Evolutionary conservation across 2,329 filamentous ascomycete species (phyloP).

Genomic region (Fusarium sublunatum): DNA sequence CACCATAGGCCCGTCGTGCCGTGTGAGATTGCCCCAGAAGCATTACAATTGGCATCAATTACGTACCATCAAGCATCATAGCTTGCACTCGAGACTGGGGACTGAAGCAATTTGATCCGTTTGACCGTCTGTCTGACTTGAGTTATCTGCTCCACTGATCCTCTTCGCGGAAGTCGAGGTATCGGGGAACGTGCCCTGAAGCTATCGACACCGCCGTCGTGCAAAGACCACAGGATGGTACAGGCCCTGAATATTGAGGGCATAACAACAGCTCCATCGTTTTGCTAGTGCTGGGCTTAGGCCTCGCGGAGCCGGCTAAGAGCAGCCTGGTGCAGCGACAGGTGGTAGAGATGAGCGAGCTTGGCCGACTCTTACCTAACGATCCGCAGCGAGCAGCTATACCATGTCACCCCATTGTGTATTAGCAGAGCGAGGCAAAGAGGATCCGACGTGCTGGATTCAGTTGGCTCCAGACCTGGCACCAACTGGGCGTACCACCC

Average conservation of each 20-base stretch:
- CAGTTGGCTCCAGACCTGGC: conserved; percentile 35
- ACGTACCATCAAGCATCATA: conserved; percentile 29
- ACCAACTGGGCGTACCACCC: conserved; percentile 37
- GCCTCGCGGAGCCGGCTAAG: conserved; percentile 46
- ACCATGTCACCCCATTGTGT: conserved; percentile 11
- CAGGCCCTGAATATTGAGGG: conserved; percentile 32
- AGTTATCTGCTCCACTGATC: conserved; percentile 38
- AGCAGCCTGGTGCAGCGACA: conserved; percentile 35
- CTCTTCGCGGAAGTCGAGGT: conserved; percentile 29
- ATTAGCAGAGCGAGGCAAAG: conserved; percentile 27
- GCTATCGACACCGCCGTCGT: conserved; percentile 46
- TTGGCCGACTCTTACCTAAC: conserved; percentile 37
- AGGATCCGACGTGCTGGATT: conserved; percentile 44
- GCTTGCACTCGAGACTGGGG: conserved; percentile 18
- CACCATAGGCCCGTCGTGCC: conserved; percentile 1
- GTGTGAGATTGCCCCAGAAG: conserved; percentile 25
- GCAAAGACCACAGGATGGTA: conserved; percentile 41
- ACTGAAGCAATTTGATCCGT: conserved; percentile 9
- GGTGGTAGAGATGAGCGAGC: conserved; percentile 21
- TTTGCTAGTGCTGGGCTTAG: conserved; percentile 38
- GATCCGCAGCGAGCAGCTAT: conserved; percentile 39
- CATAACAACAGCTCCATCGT: conserved; percentile 40
- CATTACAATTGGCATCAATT: conserved; percentile 16
- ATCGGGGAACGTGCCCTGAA: conserved; percentile 43
- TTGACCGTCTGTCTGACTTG: conserved; percentile 14